Evolutionary conservation across 805 yeast genomes (phyloP), one percentile per base, ranked within the genome.

Genomic region (Blastobotrys americana): DNA sequence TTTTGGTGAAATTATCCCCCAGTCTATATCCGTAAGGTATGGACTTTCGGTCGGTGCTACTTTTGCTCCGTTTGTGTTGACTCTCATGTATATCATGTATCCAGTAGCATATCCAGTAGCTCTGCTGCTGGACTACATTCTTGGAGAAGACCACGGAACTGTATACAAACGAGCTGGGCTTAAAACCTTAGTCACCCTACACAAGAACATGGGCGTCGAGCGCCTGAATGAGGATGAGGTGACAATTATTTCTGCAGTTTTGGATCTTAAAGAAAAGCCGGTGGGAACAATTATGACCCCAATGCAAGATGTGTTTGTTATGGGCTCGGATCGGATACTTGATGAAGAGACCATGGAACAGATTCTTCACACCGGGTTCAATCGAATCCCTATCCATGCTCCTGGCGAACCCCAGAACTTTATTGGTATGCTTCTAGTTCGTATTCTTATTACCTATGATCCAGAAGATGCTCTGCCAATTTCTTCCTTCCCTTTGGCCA

Each of bases 121-220:
- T 1, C 57, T 77, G 48, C 69, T 90, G 31, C 72, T 90, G 52
- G 98, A 90, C 65, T 72, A 75, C 56, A 73, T 82, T 31, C 71
- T 90, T 28, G 98, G 98, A 44, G 95, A 90, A 67, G 96, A 87
- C 65, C 97, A 90, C 64, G 97, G 98, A 27, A 88, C 96, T 1
- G 78, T 90, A 34, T 90, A 90, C 68, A 87, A 86, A 61, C 87
- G 86, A 63, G 82, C 87, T 4, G 97, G 97, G 1, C 76, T 90
- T 57, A 90, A 93, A 66, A 86, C 97, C 1, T 73, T 90, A 55
- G 98, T 90, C 43, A 86, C 96, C 2, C 70, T 90, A 55, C 98
- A 90, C 63, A 78, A 83, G 57, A 86, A 95, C 17, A 87, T 89
- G 93, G 97, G 96, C 43, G 94, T 84, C 5, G 97, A 93, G 64